Base-by-base conservation (phyloP, 306 rosid genomes). In the Gynostemma pentaphyllum region DNA sequence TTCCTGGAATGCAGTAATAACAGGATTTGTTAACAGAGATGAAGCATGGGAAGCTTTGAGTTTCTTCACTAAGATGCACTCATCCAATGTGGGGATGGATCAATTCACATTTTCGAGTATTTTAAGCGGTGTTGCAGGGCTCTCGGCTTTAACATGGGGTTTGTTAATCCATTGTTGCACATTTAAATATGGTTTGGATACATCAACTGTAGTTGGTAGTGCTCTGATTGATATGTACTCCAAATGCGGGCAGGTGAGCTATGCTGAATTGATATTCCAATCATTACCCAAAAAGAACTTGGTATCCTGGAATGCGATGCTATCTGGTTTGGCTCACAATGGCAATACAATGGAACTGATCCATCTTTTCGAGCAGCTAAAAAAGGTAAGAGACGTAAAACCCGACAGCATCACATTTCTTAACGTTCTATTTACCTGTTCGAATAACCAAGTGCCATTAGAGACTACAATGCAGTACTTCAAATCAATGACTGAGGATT, bases 381-480 rank as follows among this genome's bases (percentile, higher is more conserved):
- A 83, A 70, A 74, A 5, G 68, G 78, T 65, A 63, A 72, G 74
- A 34, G 70, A 72, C 56, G 15, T 50, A 49, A 70, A 72, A 63
- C 96, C 96, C 0, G 86, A 88, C 45, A 54, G 75, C 46, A 76
- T 88, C 77, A 85, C 94, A 45, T 88, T 88, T 71, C 90, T 85
- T 39, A 83, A 71, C 63, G 70, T 85, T 60, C 53, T 85, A 71
- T 76, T 74, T 2, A 79, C 81, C 1, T 85, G 88, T 70, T 83
- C 83, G 10, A 80, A 83, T 69, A 54, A 61, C 62, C 70, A 63
- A 68, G 68, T 68, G 49, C 81, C 84, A 23, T 72, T 78, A 2
- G 86, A 83, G 63, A 48, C 45, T 16, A 78, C 76, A 7, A 57
- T 54, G 49, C 15, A 9, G 72, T 81, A 61, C 81, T 63, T 81